A percentile compares a stretch with the other conserved stretches of the same genome.
These are phyloP conservation scores for Pleurotus sapidus DNA, from an alignment of 768 basidiomycete genomes.

Conservation along the genomic window DNA sequence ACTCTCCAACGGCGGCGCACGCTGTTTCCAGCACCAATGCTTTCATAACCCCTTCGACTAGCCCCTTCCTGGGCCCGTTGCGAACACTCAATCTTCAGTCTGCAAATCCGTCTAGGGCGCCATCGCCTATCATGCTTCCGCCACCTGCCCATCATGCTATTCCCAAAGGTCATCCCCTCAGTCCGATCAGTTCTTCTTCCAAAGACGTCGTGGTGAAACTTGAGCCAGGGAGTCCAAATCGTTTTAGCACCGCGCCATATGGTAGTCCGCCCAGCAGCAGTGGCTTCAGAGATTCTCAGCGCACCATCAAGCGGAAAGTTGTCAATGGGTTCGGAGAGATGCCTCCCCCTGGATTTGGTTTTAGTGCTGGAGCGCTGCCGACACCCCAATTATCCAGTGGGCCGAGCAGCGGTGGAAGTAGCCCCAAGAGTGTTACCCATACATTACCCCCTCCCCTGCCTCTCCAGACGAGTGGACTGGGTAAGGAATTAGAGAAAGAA, in stretches of 20 bases:
- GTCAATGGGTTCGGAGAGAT: constrained; percentile 1
- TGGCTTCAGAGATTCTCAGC: constrained; percentile 4
- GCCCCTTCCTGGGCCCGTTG: constrained; percentile 78
- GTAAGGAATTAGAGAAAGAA: constrained; percentile 4
- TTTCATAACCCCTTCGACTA: constrained; percentile 65
- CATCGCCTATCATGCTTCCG: constrained; percentile 69
- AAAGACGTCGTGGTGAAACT: constrained; percentile 17
- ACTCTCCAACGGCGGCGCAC: constrained; percentile 16
- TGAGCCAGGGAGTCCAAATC: constrained; percentile 20
- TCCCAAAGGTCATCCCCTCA: constrained; percentile 13
- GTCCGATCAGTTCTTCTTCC: constrained; percentile 12
- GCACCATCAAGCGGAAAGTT: neutral
- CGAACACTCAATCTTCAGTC: constrained; percentile 76
- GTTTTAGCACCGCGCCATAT: neutral
- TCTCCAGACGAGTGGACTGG: constrained; percentile 1
- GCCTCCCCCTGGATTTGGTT: neutral
- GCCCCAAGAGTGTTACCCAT: constrained; percentile 51
- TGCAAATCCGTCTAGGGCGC: constrained; percentile 64
- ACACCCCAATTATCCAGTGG: constrained; percentile 67
- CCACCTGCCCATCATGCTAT: constrained; percentile 26
- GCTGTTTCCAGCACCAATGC: constrained; percentile 22
- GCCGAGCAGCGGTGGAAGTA: constrained; percentile 62
- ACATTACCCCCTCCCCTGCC: constrained; percentile 6
- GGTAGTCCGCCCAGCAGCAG: neutral
- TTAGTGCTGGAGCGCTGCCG: constrained; percentile 24